These are phyloP conservation scores for Arthromyces matolae DNA, from an alignment of 768 basidiomycete species.

Conservation along the genomic window DNA sequence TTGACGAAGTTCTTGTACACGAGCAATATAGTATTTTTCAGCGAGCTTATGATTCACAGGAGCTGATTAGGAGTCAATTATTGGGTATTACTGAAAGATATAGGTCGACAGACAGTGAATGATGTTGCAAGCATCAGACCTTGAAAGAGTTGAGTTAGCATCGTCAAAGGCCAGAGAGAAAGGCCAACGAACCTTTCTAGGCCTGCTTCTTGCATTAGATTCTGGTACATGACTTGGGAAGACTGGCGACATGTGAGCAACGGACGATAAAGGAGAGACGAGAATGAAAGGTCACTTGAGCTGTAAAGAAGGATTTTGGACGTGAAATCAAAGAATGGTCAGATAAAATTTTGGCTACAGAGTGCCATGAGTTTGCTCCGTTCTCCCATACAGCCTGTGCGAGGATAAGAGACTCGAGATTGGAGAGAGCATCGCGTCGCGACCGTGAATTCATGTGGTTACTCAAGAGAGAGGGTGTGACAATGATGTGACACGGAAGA, in stretches of 20 bases:
- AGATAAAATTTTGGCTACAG: conserved; percentile 60
- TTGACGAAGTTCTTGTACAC: conserved; percentile 68
- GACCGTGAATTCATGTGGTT: conserved; percentile 30
- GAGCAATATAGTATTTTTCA: conserved; percentile 65
- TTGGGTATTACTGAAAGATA: background rate
- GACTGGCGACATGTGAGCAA: conserved; percentile 43
- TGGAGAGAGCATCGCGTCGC: conserved; percentile 21
- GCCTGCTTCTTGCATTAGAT: conserved; percentile 65
- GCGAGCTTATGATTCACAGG: conserved; percentile 66
- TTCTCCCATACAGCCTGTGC: conserved; percentile 86
- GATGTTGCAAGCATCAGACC: conserved; percentile 47
- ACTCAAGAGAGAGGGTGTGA: background rate
- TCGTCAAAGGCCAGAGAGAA: background rate
- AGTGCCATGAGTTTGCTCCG: conserved; percentile 65
- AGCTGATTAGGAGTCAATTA: conserved; percentile 39
- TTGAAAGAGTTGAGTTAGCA: conserved; percentile 20
- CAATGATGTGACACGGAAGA: conserved; percentile 10
- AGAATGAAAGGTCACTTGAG: conserved; percentile 47
- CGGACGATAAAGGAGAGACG: conserved; percentile 7
- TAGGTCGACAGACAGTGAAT: conserved; percentile 43
- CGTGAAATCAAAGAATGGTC: conserved; percentile 68
- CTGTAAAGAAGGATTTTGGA: conserved; percentile 62
- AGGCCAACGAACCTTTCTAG: conserved; percentile 64
- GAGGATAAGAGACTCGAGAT: conserved; percentile 74
- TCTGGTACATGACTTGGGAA: conserved; percentile 63